Percentiles rank a stretch among this genome's conserved stretches.
Conservation (phyloP, 306 rosid genomes). For the Hylodesmum podocarpum region DNA sequence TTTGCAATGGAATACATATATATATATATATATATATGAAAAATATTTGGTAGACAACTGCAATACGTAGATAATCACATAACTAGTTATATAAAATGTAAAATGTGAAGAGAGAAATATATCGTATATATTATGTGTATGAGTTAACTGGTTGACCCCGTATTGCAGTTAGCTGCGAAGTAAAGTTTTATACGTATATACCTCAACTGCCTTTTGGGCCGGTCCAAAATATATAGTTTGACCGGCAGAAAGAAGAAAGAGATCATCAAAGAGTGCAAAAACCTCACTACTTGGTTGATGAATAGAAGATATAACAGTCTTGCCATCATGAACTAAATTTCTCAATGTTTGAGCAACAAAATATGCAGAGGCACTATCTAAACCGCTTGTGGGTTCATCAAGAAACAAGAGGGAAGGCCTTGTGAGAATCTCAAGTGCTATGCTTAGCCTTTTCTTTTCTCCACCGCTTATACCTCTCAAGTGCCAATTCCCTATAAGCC, state of each 20-base stretch:
- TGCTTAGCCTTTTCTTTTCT: constrained; percentile 85
- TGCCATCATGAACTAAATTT: constrained; percentile 73
- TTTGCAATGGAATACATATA: no score
- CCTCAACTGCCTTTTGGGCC: constrained; percentile 74
- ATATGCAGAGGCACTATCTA: constrained; percentile 93
- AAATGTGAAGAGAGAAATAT: no score
- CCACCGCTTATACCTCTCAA: constrained; percentile 93
- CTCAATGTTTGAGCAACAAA: constrained; percentile 81
- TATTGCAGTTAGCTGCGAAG: no score
- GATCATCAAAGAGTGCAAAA: constrained; percentile 88
- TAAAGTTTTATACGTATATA: no score
- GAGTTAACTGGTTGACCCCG: no score
- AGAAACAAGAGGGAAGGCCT: constrained; percentile 80
- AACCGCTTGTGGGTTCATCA: constrained; percentile 94
- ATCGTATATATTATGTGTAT: no score
- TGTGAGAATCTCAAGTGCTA: constrained; percentile 89
- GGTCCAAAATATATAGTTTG: constrained; percentile 75
- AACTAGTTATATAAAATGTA: no score
- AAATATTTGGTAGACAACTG: no score
- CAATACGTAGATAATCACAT: no score
- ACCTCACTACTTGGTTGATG: constrained; percentile 98
- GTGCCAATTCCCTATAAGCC: constrained; percentile 83
- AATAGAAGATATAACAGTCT: constrained; percentile 78
- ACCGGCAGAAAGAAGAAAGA: constrained; percentile 88
- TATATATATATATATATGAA: no score